These are phyloP conservation scores for Sarocladium oryzae DNA, from an alignment of 2,329 filamentous ascomycete genomes.

Conservation along the genomic window DNA sequence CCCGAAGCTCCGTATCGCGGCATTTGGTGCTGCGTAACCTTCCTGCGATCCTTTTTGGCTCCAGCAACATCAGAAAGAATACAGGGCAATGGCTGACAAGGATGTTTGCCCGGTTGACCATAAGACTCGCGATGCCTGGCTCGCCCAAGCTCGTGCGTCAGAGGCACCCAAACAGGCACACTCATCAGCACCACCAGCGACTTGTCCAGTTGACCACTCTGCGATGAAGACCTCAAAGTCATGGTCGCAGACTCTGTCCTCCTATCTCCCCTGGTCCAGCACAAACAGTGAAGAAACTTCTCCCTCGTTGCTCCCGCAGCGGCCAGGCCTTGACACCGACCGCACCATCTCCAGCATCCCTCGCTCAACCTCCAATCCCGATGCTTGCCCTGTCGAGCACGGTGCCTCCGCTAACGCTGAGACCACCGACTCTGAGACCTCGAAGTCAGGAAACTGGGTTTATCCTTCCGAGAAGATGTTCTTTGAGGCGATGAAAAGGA, in stretches of 20 bases:
- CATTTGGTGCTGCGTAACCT: neutral
- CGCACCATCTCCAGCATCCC: conserved; percentile 78
- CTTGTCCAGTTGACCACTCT: conserved; percentile 29
- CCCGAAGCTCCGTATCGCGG: neutral
- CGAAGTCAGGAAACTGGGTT: conserved; percentile 82
- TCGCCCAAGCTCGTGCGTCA: conserved; percentile 58
- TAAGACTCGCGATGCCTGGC: conserved; percentile 81
- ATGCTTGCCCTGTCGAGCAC: conserved; percentile 33
- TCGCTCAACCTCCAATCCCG: conserved; percentile 40
- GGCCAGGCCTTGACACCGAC: conserved; percentile 49
- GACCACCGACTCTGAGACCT: conserved; percentile 61
- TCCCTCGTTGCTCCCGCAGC: neutral
- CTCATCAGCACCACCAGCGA: conserved; percentile 13
- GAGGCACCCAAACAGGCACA: conserved; percentile 27
- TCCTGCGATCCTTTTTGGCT: too few relatives aligned
- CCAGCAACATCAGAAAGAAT: too few relatives aligned
- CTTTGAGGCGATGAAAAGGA: conserved; percentile 93
- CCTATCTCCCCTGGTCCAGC: conserved; percentile 37
- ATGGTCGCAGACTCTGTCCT: conserved; percentile 36
- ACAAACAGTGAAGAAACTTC: too few relatives aligned
- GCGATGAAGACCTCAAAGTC: conserved; percentile 22
- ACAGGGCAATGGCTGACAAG: conserved; percentile 25
- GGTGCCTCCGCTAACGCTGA: conserved; percentile 62
- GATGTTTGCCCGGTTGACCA: conserved; percentile 80
- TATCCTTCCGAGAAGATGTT: conserved; percentile 97